These are phyloP conservation scores for Debaryomyces nepalensis DNA, from an alignment of 1,139 yeast species.

Conservation along the genomic window DNA sequence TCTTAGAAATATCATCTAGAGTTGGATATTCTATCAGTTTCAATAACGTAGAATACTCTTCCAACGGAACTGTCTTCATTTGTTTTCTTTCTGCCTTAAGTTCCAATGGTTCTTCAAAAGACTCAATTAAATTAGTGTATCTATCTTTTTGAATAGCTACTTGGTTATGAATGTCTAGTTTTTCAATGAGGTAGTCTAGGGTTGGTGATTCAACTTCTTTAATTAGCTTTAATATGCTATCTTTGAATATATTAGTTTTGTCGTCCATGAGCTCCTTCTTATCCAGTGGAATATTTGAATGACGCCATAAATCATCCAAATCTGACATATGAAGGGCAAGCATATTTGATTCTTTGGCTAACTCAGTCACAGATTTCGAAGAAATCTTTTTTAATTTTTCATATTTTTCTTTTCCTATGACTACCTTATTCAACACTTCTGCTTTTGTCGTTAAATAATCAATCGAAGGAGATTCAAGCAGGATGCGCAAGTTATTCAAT, in stretches of 20 bases:
- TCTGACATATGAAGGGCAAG: constrained; percentile 20
- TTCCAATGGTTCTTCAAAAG: constrained; percentile 12
- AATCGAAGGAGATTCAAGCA: constrained; percentile 24
- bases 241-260: constrained; percentile 21
- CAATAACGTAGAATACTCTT: too few species aligned
- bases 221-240: constrained; percentile 17
- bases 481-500: constrained; percentile 19
- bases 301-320: constrained; percentile 24
- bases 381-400: constrained; percentile 18
- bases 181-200: constrained; percentile 28
- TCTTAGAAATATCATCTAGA: neutral
- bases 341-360: constrained; percentile 17
- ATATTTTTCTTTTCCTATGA: constrained; percentile 16
- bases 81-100: constrained; percentile 13
- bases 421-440: constrained; percentile 20
- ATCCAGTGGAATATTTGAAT: constrained; percentile 19
- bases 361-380: constrained; percentile 18
- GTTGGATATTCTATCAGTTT: constrained; percentile 11
- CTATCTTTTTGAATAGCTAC: constrained; percentile 24
- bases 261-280: neutral
- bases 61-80: constrained; percentile 17
- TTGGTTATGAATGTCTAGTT: constrained; percentile 26
- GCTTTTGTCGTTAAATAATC: constrained; percentile 24
- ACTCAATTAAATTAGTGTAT: constrained; percentile 14
- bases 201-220: constrained; percentile 23